Percentiles rank a stretch among this genome's conserved stretches.
Conservation (phyloP, 257 asterid species). For the Fraxinus cuspidata region DNA sequence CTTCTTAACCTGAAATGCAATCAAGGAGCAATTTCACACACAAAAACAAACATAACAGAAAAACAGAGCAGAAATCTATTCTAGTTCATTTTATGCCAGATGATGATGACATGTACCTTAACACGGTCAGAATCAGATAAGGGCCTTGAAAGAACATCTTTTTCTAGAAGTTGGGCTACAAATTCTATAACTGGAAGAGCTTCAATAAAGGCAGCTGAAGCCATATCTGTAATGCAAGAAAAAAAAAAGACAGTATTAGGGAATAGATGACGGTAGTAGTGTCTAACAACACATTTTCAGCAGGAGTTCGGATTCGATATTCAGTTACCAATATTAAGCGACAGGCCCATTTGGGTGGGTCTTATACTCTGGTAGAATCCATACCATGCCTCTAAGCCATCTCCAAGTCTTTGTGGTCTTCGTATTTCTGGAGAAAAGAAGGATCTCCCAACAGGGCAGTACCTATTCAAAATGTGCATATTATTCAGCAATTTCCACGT, state of each 20-base stretch:
- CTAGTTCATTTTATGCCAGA: neutral
- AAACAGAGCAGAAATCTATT: conserved; percentile 6
- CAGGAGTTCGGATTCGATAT: neutral
- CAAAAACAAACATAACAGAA: neutral
- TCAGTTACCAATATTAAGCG: conserved; percentile 81
- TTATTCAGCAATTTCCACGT: conserved; percentile 9
- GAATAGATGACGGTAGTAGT: neutral
- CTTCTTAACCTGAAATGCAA: conserved; percentile 75
- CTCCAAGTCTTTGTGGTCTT: conserved; percentile 87
- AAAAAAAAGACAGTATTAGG: neutral
- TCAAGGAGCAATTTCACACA: neutral
- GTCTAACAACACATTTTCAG: neutral
- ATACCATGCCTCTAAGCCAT: conserved; percentile 98
- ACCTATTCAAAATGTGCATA: conserved; percentile 44
- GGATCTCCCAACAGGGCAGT: conserved; percentile 89
- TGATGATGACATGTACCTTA: conserved; percentile 48
- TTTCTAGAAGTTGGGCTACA: conserved; percentile 85
- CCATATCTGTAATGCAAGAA: conserved; percentile 69
- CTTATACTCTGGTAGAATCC: conserved; percentile 98
- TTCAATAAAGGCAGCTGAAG: conserved; percentile 97
- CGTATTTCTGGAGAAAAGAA: conserved; percentile 91
- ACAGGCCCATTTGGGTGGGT: conserved; percentile 98
- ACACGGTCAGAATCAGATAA: conserved; percentile 90
- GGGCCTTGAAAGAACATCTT: conserved; percentile 82
- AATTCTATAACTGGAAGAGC: conserved; percentile 96